Percentiles rank a stretch among this genome's conserved stretches.
These are phyloP conservation scores for Sugiyamaella paludigena DNA, from an alignment of 1,139 yeast species.

Conservation along the genomic window DNA sequence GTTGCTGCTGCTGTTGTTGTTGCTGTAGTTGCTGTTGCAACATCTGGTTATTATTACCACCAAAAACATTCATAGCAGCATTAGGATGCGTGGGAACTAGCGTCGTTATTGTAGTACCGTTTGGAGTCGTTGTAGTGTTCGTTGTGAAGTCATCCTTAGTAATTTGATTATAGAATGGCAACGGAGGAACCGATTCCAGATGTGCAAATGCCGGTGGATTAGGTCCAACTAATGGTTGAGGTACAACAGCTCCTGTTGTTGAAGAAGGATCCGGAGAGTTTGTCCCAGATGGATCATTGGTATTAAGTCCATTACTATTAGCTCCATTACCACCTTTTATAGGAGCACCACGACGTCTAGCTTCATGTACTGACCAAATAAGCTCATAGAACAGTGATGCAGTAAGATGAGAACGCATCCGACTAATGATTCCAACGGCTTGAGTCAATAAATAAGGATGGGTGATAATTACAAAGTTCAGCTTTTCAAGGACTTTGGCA, in stretches of 20 bases:
- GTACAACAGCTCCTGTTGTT: slow-evolving; percentile 17
- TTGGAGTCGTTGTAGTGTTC: slow-evolving; percentile 81
- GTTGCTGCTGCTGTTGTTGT: neutral
- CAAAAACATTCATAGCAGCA: slow-evolving; percentile 18
- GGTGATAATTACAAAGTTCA: slow-evolving; percentile 81
- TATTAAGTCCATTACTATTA: slow-evolving; percentile 12
- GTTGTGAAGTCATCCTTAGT: slow-evolving; percentile 89
- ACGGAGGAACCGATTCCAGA: slow-evolving; percentile 48
- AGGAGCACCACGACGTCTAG: slow-evolving; percentile 60
- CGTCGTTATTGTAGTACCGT: slow-evolving; percentile 88
- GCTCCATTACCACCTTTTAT: slow-evolving; percentile 13
- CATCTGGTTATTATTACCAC: slow-evolving; percentile 6
- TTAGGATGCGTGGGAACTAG: slow-evolving; percentile 65
- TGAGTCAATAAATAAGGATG: slow-evolving; percentile 79
- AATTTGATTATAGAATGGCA: slow-evolving; percentile 91
- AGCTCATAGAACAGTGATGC: slow-evolving; percentile 89
- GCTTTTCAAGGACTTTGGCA: slow-evolving; percentile 87
- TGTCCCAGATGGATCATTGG: slow-evolving; percentile 13
- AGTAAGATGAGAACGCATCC: slow-evolving; percentile 90
- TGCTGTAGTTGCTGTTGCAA: neutral
- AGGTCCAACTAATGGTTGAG: slow-evolving; percentile 32
- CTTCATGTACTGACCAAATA: slow-evolving; percentile 95
- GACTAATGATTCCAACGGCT: slow-evolving; percentile 68
- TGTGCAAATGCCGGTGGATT: slow-evolving; percentile 27
- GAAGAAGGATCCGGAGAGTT: slow-evolving; percentile 13